Evolutionary conservation across 1,284 basidiomycete genomes (phyloP).

Genomic region (Boletus semigastroideus): DNA sequence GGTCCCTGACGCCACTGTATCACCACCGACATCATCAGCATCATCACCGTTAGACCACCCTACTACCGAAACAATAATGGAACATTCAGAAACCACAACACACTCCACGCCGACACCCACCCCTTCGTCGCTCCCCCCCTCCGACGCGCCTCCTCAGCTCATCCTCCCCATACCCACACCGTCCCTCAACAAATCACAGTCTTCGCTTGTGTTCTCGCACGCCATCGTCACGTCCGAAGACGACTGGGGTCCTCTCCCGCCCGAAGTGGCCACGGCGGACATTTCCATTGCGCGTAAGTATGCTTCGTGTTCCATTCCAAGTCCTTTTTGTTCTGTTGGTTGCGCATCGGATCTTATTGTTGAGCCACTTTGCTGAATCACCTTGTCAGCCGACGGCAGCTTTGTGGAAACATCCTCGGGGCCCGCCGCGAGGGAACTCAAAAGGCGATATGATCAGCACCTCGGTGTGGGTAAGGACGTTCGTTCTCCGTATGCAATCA

Average conservation of each 20-base stretch:
- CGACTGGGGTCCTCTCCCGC: constrained; percentile 35
- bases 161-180: constrained; percentile 49
- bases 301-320: constrained; percentile 12
- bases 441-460: constrained; percentile 67
- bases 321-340: constrained; percentile 2
- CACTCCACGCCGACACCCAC: constrained; percentile 18
- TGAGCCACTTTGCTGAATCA: not conserved
- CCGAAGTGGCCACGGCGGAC: constrained; percentile 57
- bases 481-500: constrained; percentile 76
- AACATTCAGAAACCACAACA: constrained; percentile 21
- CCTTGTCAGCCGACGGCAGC: constrained; percentile 57
- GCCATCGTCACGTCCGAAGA: constrained; percentile 27
- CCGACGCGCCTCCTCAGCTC: constrained; percentile 30
- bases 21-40: constrained; percentile 25
- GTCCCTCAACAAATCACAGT: constrained; percentile 40
- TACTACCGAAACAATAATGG: constrained; percentile 23
- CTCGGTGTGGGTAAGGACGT: constrained; percentile 63
- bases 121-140: constrained; percentile 27
- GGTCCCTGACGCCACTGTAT: constrained; percentile 27
- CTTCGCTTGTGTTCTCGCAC: constrained; percentile 45
- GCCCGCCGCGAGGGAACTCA: constrained; percentile 68
- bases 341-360: constrained; percentile 7
- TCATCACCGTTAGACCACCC: constrained; percentile 25
- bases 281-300: constrained; percentile 61
- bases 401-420: constrained; percentile 79